Evolutionary conservation across 495 filamentous ascomycete species (phyloP), one percentile per base, ranked within the genome.

Genomic region (Parmelia sp.): DNA sequence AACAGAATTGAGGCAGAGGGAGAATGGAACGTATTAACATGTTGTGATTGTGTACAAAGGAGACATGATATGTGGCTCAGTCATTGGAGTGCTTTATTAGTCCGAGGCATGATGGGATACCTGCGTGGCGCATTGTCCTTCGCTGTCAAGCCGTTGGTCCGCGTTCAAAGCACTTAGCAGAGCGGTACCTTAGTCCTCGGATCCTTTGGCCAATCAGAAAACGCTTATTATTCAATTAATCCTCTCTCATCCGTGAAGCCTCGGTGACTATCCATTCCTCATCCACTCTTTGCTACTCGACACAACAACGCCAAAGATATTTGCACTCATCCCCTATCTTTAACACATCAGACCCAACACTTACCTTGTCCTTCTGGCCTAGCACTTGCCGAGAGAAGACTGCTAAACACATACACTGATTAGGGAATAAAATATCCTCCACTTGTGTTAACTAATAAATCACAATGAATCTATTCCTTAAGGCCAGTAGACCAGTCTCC

Each of bases 11-110:
- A 19, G 25, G 49, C 49, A 29, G 51, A 55, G 0, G 8, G 51
- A 55, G 29, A 0, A 15, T 21, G 21, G 29, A 12, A 33, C 29
- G 51, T 55, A 21, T 55, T n/a, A 21, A 21, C 51, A 55, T 55
- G 35, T 36, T 36, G 35, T 36, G 4, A 19, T 27, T 55, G 51
- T 33, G 11, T 55, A 55, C 21, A 33, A 55, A 3, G 6, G 14
- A 29, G 47, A 29, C 47, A 51, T 55, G 51, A 55, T 55, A 55
- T 55, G 51, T 55, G 51, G 51, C 51, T 55, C 51, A 55, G 51
- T 55, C 17, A n/a, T 23, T 55, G 51, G 29, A 21, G 21, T 59
- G 4, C 8, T 23, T 58, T 58, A 33, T 58, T 58, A 33, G 29
- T 55, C 4, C 0, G 29, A 33, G 49, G 49, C 49, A 53, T 33